Base-by-base conservation (phyloP, 1,284 basidiomycete species). In the Puccinia polysora region DNA sequence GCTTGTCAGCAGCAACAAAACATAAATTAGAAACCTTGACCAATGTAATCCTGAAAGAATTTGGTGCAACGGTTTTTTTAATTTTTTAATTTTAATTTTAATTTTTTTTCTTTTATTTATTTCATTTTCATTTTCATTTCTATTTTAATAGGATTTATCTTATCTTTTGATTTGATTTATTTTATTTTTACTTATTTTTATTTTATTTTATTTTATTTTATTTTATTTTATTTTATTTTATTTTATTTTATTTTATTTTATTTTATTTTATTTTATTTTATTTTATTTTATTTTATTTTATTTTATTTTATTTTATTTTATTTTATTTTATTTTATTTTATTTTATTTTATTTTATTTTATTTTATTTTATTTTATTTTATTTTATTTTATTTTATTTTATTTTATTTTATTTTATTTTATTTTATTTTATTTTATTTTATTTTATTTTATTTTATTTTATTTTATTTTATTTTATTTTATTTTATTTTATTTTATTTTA, bases 291-390 rank as follows among this genome's bases (percentile, higher is more conserved):
- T 52, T 52, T 52, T 25, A 52, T 52, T 52, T 14, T 52, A 14
- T 52, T 52, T 52, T 52, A 12, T 52, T 52, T 52, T 52, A 14
- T 52, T 52, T 52, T 25, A 14, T 52, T 52, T 52, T 52, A 14
- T 52, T 25, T 52, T 52, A 14, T 25, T 52, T 52, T 52, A 12
- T 14, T 52, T 52, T 52, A 14, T 52, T 52, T 52, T 25, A 52
- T 52, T 52, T 52, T 52, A 14, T 52, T 25, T 14, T 52, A 14
- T 25, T 52, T 52, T 23, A 12, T 52, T 52, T 52, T 52, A 14
- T 52, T 25, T 14, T 52, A 14, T 25, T 25, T 52, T 52, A 14
- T 52, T 52, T 52, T 52, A 14, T 25, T 52, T 52, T 14, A 14
- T 52, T 52, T 52, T 25, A 14, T 52, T 52, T 52, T 52, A 14